phyloP scores from a whole-genome alignment of 1,139 yeast genomes.

The Taiozyma sp. region DNA sequence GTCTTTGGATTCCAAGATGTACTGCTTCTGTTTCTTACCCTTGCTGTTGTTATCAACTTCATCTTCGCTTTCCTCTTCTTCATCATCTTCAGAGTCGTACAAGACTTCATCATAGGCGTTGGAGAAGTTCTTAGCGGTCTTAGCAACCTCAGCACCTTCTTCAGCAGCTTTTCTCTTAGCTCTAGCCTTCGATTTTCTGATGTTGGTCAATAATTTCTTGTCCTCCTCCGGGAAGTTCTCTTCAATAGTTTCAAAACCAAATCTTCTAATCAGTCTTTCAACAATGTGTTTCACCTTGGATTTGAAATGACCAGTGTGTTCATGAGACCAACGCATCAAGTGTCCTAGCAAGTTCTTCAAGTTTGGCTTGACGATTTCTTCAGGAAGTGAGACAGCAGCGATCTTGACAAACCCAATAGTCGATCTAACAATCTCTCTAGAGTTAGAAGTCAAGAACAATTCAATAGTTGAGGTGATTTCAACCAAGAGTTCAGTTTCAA shows the following conservation, averaged over 20 bases:
- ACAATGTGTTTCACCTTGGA: constrained; percentile 88
- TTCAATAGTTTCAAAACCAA: constrained; percentile 80
- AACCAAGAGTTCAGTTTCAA: constrained; percentile 51
- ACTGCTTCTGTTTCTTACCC: constrained; percentile 44
- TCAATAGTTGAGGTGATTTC: constrained; percentile 89
- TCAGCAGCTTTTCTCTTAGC: constrained; percentile 67
- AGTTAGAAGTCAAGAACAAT: constrained; percentile 82
- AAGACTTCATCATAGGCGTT: constrained; percentile 54
- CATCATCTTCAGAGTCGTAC: constrained; percentile 53
- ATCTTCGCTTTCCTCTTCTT: constrained; percentile 35
- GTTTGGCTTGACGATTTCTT: constrained; percentile 65
- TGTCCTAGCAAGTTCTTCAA: constrained; percentile 63
- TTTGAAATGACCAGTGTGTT: constrained; percentile 92
- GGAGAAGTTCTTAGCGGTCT: constrained; percentile 40
- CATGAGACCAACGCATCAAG: constrained; percentile 90
- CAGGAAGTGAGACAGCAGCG: constrained; percentile 80
- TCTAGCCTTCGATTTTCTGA: constrained; percentile 81
- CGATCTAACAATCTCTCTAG: constrained; percentile 89
- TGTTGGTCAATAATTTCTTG: constrained; percentile 73
- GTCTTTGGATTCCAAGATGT: constrained; percentile 72
- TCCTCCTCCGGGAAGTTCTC: constrained; percentile 87
- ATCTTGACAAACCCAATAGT: constrained; percentile 95
- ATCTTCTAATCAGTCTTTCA: constrained; percentile 86
- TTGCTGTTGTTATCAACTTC: constrained; percentile 30
- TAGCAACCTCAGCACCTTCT: constrained; percentile 27